Base-by-base conservation (phyloP, 805 yeast species). In the Cyberlindnera mississippiensis region DNA sequence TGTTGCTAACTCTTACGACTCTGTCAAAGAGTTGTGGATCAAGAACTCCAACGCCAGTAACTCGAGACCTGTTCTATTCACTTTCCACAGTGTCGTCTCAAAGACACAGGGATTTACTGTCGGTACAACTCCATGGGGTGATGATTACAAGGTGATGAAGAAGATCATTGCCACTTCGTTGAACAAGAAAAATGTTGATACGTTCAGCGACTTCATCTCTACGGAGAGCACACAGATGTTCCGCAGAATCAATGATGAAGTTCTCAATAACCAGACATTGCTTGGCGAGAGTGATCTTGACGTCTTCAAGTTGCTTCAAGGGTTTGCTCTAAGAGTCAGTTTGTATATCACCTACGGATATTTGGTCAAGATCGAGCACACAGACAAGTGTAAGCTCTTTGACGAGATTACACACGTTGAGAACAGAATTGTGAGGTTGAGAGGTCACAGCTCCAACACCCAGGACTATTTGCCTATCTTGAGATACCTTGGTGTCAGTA, bases 21-120 rank as follows among this genome's bases (percentile, higher is more conserved):
- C 82, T 6, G 77, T 80, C 1, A 57, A 61, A 29, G 64, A 64
- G 18, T 60, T 85, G 3, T 82, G 85, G 85, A 58, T 72, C 20
- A 60, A 59, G 22, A 67, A 69, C 48, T 63, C 78, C 7, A 57
- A 66, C 27, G 74, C 80, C 3, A 76, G 75, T 45, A 80, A 77
- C 51, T 84, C 91, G 2, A 64, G 95, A 32, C 93, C 93, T 0
- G 60, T 69, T 16, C 66, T 74, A 40, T 76, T 75, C 58, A 82
- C 89, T 1, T 85, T 85, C 61, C 93, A 85, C 61, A 64, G 69
- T 15, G 68, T 83, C 3, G 66, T 83, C 33, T 71, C 83, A 0
- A 60, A 67, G 18, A 68, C 75, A 0, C 78, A 73, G 41, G 78
- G 82, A 0, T 76, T 71, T 49, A 81, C 87, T 0, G 67, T 81